Conservation (phyloP, 2,329 filamentous ascomycete species). For the Lanzia echinophila region DNA sequence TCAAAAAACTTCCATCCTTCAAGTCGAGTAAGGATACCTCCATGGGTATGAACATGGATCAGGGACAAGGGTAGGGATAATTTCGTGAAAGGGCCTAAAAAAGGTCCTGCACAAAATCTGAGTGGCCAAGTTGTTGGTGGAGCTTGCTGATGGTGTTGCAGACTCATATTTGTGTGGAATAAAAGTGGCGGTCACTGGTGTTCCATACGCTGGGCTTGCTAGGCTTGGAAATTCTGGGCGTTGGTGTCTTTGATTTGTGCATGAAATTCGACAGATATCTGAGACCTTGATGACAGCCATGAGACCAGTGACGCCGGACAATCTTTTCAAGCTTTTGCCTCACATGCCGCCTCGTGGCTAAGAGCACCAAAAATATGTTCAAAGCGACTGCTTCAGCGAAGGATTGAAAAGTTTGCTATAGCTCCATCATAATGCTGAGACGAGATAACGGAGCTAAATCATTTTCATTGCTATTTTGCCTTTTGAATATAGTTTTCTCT, state of each 20-base stretch:
- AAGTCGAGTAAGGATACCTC: not conserved
- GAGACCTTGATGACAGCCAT: not conserved
- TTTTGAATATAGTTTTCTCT: not conserved
- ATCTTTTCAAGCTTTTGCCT: not conserved
- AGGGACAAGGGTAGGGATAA: too few species aligned
- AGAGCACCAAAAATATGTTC: not conserved
- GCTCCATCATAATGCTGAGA: not conserved
- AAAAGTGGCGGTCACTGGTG: not conserved
- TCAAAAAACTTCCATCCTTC: too few species aligned
- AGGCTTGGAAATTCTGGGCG: not conserved
- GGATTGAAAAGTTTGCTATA: not conserved
- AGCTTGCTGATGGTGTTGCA: not conserved
- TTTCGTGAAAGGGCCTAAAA: not conserved
- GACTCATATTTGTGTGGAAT: not conserved
- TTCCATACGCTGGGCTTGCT: not conserved
- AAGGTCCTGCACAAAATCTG: too few species aligned
- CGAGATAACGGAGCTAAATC: too few species aligned
- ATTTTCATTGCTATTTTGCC: not conserved
- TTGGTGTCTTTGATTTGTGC: not conserved
- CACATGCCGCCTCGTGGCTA: not conserved
- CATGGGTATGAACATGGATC: not conserved
- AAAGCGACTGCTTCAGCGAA: not conserved
- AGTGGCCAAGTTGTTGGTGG: too few species aligned
- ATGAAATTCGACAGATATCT: not conserved
- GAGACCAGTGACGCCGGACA: conserved; percentile 1